Percentiles rank a stretch among this genome's conserved stretches.
Evolutionary conservation across 2,329 filamentous ascomycete species (phyloP).

Genomic region (Fusarium chaquense): DNA sequence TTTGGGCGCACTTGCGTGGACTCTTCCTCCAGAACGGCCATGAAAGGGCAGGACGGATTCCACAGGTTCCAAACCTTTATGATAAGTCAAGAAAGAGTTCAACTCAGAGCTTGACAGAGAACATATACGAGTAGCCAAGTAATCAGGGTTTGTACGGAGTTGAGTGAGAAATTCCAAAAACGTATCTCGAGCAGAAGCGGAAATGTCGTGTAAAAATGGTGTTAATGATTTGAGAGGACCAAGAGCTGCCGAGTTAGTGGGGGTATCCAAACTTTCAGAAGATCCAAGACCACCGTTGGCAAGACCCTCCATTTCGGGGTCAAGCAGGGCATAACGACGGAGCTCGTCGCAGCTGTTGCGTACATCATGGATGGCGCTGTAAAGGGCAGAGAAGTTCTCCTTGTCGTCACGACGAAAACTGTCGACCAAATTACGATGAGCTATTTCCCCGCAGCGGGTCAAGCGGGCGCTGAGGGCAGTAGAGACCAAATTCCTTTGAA

Average conservation of each 20-base stretch:
- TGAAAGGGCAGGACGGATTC: conserved; percentile 85
- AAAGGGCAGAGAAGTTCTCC: conserved; percentile 78
- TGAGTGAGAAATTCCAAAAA: conserved; percentile 84
- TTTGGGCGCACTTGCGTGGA: conserved; percentile 59
- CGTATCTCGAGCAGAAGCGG: conserved; percentile 77
- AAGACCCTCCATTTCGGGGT: conserved; percentile 75
- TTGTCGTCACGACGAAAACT: conserved; percentile 84
- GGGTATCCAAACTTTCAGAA: conserved; percentile 64
- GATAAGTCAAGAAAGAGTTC: conserved; percentile 79
- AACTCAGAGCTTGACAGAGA: conserved; percentile 82
- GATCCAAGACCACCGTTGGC: conserved; percentile 59
- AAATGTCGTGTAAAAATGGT: conserved; percentile 79
- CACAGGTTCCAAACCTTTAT: conserved; percentile 81
- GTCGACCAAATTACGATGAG: conserved; percentile 81
- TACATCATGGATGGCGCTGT: conserved; percentile 83
- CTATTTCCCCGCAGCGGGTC: conserved; percentile 78
- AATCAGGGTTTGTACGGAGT: conserved; percentile 87
- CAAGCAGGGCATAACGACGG: conserved; percentile 76
- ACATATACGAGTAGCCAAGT: conserved; percentile 84
- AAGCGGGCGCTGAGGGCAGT: conserved; percentile 80
- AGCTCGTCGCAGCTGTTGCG: conserved; percentile 81
- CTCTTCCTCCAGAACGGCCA: conserved; percentile 61
- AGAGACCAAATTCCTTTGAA: conserved; percentile 80
- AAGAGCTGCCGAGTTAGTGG: conserved; percentile 56
- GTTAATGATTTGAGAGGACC: conserved; percentile 56